phyloP scores from a whole-genome alignment of 495 filamentous ascomycete genomes.

The Talaromyces nanjingensis region DNA sequence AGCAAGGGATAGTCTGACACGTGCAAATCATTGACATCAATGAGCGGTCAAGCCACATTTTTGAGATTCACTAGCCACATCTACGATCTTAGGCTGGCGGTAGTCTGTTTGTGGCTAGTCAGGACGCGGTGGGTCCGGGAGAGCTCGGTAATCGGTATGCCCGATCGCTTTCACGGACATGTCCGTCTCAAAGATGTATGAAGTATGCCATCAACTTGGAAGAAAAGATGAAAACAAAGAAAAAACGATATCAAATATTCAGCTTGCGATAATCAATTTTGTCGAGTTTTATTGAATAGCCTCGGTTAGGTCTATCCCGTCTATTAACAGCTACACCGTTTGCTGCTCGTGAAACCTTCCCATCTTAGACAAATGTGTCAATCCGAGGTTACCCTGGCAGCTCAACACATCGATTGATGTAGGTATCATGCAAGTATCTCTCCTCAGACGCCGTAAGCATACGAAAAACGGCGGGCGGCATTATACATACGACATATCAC shows the following conservation, averaged over 20 bases:
- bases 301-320: no score
- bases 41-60: neutral
- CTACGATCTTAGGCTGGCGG: neutral
- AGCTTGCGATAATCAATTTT: no score
- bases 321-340: no score
- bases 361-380: neutral
- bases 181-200: neutral
- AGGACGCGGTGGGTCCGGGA: no score
- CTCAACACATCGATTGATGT: neutral
- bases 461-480: neutral
- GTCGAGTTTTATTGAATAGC: no score
- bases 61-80: neutral
- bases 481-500: neutral
- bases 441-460: neutral
- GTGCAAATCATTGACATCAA: neutral
- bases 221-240: no score
- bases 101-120: neutral
- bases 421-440: neutral
- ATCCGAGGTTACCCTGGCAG: neutral
- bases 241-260: no score
- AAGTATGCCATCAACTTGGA: no score
- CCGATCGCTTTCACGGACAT: neutral
- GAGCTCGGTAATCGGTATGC: neutral
- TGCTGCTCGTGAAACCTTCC: no score
- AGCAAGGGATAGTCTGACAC: neutral